phyloP scores from a whole-genome alignment of 202 grass and related monocot genomes.

The Setaria italica region DNA sequence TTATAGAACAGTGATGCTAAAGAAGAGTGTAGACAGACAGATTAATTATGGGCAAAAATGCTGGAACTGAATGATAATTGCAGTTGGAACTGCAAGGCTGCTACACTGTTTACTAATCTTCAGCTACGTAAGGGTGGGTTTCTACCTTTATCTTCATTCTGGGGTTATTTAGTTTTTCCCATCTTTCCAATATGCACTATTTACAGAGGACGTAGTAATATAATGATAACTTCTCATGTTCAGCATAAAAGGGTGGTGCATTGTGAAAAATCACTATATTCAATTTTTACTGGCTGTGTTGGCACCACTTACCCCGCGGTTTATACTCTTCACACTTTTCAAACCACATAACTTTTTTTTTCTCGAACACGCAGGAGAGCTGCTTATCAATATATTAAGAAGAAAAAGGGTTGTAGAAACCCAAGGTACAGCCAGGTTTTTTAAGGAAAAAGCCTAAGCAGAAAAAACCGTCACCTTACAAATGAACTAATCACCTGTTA shows the following conservation, averaged over 20 bases:
- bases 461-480: too few species aligned
- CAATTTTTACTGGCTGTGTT: not conserved
- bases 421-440: too few species aligned
- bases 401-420: too few species aligned
- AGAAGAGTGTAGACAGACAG: not conserved
- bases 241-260: conserved; percentile 5
- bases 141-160: conserved; percentile 7
- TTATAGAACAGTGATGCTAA: conserved; percentile 19
- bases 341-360: not conserved
- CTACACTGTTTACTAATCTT: not conserved
- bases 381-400: too few species aligned
- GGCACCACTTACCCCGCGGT: not conserved
- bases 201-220: not conserved
- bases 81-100: conserved; percentile 14
- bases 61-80: not conserved
- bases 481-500: too few species aligned
- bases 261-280: not conserved
- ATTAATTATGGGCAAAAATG: conserved; percentile 13
- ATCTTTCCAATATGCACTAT: not conserved
- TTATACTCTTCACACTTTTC: conserved; percentile 4
- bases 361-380: too few species aligned
- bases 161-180: not conserved
- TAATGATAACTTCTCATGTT: not conserved
- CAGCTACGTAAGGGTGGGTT: not conserved
- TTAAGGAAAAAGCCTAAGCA: too few species aligned